Evolutionary conservation across 2,329 filamentous ascomycete species (phyloP).

Genomic region (Beauveria bassiana): DNA sequence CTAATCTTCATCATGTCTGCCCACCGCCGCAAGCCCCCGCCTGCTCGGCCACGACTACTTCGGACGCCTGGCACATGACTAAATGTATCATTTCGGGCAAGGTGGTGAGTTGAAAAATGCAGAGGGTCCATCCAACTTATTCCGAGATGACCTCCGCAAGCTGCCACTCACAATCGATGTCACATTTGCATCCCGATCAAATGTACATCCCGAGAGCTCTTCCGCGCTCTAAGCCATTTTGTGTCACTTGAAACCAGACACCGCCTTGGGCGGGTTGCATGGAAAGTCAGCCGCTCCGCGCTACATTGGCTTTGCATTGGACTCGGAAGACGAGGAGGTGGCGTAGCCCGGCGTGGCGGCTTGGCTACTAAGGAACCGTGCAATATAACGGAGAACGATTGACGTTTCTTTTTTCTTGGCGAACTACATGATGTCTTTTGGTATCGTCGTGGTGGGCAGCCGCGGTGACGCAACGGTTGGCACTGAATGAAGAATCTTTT

Average conservation of each 20-base stretch:
- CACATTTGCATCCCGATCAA: not conserved
- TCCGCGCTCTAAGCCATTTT: constrained; percentile 6
- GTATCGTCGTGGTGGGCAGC: not conserved
- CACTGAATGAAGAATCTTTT: not conserved
- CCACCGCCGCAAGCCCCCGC: not conserved
- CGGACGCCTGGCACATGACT: not conserved
- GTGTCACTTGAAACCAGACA: constrained; percentile 1
- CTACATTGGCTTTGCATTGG: not conserved
- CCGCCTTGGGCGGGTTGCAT: not conserved
- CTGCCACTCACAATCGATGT: not conserved
- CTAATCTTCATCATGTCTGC: not conserved
- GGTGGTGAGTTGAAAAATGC: not conserved
- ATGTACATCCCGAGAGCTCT: not conserved
- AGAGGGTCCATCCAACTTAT: not conserved
- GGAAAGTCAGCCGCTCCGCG: not conserved
- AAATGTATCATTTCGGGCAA: not conserved
- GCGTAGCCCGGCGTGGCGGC: not conserved
- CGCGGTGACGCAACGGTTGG: not conserved
- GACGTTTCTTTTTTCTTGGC: not conserved
- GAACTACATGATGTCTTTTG: not conserved
- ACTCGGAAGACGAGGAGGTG: not conserved
- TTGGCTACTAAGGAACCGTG: not conserved
- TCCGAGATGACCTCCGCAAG: not conserved
- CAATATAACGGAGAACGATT: not conserved
- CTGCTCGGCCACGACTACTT: not conserved